A percentile compares a stretch with the other conserved stretches of the same genome.
phyloP scores from a whole-genome alignment of 202 grass and related monocot genomes.

The Setaria viridis region DNA sequence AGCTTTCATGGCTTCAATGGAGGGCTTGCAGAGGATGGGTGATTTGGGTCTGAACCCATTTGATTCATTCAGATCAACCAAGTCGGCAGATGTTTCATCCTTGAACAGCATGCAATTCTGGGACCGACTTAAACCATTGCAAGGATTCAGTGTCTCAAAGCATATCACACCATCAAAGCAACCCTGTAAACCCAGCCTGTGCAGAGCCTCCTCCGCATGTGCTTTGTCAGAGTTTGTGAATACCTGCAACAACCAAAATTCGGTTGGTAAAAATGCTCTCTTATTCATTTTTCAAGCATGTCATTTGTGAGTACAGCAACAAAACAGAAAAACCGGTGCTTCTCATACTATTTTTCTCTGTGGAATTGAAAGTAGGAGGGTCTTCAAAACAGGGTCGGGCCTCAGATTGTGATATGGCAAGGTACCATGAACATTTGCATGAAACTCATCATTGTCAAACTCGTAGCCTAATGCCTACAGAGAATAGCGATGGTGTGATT shows the following conservation, averaged over 20 bases:
- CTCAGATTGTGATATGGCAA: slow-evolving; percentile 68
- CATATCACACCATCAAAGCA: slow-evolving; percentile 73
- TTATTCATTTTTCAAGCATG: background rate
- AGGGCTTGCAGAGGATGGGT: slow-evolving; percentile 64
- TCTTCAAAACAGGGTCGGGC: slow-evolving; percentile 64
- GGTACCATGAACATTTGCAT: slow-evolving; percentile 71
- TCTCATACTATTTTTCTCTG: slow-evolving; percentile 68
- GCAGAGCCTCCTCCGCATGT: slow-evolving; percentile 54
- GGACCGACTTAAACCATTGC: background rate
- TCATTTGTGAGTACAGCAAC: background rate
- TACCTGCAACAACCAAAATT: slow-evolving; percentile 47
- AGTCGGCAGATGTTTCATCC: slow-evolving; percentile 35
- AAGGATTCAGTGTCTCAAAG: slow-evolving; percentile 71
- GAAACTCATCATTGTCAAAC: slow-evolving; percentile 70
- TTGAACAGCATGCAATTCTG: background rate
- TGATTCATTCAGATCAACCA: slow-evolving; percentile 3
- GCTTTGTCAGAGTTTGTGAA: slow-evolving; percentile 69
- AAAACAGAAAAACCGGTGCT: background rate
- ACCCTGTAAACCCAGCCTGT: slow-evolving; percentile 54
- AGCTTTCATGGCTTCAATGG: slow-evolving; percentile 61
- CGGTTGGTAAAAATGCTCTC: slow-evolving; percentile 7
- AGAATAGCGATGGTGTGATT: background rate
- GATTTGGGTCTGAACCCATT: slow-evolving; percentile 44
- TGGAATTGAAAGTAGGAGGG: slow-evolving; percentile 64
- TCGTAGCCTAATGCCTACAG: slow-evolving; percentile 59